Percentiles rank a stretch among this genome's conserved stretches.
Evolutionary conservation across 768 basidiomycete genomes (phyloP).

Genomic region (Boletus sp.): DNA sequence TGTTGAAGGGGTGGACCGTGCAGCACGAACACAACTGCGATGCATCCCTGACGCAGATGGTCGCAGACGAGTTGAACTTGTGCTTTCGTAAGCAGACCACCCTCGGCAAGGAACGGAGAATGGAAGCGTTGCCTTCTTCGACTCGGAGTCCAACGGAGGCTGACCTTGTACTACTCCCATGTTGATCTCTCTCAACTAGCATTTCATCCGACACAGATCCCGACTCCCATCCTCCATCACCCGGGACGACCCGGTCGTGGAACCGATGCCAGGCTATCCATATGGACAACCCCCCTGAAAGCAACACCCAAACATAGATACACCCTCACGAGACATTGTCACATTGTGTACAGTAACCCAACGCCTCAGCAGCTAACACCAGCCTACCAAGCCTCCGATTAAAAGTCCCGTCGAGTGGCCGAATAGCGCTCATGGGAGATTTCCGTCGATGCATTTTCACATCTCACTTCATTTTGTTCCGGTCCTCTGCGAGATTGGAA

Average conservation of each 20-base stretch:
- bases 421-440: neutral
- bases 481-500: neutral
- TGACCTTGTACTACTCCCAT: neutral
- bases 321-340: neutral
- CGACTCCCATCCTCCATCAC: neutral
- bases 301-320: neutral
- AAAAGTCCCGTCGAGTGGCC: neutral
- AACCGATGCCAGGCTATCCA: too few species aligned
- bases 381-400: neutral
- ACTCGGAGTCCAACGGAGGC: neutral
- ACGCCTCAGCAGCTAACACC: too few species aligned
- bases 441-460: neutral
- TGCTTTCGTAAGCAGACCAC: constrained; percentile 2
- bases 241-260: neutral
- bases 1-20: constrained; percentile 47
- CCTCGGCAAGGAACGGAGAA: neutral
- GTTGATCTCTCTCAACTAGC: neutral
- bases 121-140: neutral
- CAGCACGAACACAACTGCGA: constrained; percentile 21
- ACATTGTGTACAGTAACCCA: too few species aligned
- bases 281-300: neutral
- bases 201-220: neutral
- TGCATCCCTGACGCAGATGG: constrained; percentile 11
- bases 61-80: neutral
- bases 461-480: neutral